Evolutionary conservation across 192 early-diverging fungal genomes (phyloP).

Genomic region (Backusella psychrophila): DNA sequence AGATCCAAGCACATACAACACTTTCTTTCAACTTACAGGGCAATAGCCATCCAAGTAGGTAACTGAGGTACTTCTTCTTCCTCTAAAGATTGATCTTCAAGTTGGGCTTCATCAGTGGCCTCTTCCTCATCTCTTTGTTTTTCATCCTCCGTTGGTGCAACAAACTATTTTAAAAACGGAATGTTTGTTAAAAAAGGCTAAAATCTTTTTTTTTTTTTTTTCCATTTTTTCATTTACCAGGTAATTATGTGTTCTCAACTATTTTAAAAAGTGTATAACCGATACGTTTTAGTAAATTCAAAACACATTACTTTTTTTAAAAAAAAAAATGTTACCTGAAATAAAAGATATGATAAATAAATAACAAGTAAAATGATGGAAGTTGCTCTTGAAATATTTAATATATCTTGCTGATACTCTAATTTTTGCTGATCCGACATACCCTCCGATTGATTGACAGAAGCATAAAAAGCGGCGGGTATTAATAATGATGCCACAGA

Average conservation of each 20-base stretch:
- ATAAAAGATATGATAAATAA: slow-evolving; percentile 62
- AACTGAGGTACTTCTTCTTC: slow-evolving; percentile 67
- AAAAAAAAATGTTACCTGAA: slow-evolving; percentile 42
- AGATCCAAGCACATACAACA: not conserved
- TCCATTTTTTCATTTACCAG: slow-evolving; percentile 37
- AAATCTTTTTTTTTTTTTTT: not conserved
- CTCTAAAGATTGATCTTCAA: slow-evolving; percentile 17
- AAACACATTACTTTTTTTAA: not conserved
- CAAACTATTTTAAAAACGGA: slow-evolving; percentile 6
- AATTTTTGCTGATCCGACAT: not conserved
- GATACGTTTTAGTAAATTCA: not conserved
- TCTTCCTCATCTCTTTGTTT: not conserved
- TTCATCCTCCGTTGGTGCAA: not conserved
- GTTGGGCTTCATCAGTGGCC: not conserved
- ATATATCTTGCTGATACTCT: slow-evolving; percentile 32
- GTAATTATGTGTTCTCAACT: slow-evolving; percentile 76
- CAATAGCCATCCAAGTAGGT: slow-evolving; percentile 33
- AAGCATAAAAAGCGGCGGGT: slow-evolving; percentile 64
- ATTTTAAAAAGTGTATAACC: slow-evolving; percentile 39
- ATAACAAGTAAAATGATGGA: slow-evolving; percentile 67
- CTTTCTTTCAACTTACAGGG: slow-evolving; percentile 35
- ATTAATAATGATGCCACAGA: slow-evolving; percentile 65
- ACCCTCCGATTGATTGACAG: not conserved
- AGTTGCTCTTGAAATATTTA: slow-evolving; percentile 64
- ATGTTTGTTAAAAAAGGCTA: not conserved